Base-by-base conservation (phyloP, 2,329 filamentous ascomycete genomes). In the Phyllosticta paracitricarpa region DNA sequence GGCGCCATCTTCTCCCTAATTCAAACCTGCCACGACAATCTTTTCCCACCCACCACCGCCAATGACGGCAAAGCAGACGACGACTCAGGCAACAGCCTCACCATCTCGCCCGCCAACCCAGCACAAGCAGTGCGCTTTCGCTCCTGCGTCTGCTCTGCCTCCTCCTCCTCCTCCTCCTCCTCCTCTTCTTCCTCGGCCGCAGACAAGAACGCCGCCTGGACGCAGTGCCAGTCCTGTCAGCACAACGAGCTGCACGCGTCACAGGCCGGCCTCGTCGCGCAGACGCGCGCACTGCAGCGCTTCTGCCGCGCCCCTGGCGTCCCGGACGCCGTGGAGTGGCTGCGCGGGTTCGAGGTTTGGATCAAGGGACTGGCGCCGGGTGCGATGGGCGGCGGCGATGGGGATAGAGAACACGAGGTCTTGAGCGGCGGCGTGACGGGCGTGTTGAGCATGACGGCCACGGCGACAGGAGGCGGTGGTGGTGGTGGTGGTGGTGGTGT, bases 1-100 rank as follows among this genome's bases (percentile, higher is more conserved):
- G n/a, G 3, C 25, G 54, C 51, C 28, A 54, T 54, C 51, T 61
- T 33, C 33, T 9, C 3, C 10, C 51, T 57, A n/a, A 17, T 61
- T 4, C 61, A 60, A 30, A 51, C 54, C 25, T 62, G 57, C 61
- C 54, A 54, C 24, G 17, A 25, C 54, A 17, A 14, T 10, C 52
- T 61, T 28, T 35, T 33, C 35, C 19, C 14, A 4, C 30, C 54
- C 17, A 59, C 58, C 4, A 54, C 51, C 14, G 14, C 10, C 2
- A 59, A 30, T 22, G 19, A 22, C 3, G 28, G 54, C 17, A 51
- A 30, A 51, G 19, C 33, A 14, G 28, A 30, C 28, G 19, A 22
- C 10, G 40, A 48, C 40, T n/a, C 40, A 2, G 17, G 14, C 40
- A 48, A n/a, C 12, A n/a, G 14, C 14, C 7, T n/a, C 40, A n/a